Base-by-base conservation (phyloP, 2,329 filamentous ascomycete genomes). In the Fusarium brevicatenulatum region DNA sequence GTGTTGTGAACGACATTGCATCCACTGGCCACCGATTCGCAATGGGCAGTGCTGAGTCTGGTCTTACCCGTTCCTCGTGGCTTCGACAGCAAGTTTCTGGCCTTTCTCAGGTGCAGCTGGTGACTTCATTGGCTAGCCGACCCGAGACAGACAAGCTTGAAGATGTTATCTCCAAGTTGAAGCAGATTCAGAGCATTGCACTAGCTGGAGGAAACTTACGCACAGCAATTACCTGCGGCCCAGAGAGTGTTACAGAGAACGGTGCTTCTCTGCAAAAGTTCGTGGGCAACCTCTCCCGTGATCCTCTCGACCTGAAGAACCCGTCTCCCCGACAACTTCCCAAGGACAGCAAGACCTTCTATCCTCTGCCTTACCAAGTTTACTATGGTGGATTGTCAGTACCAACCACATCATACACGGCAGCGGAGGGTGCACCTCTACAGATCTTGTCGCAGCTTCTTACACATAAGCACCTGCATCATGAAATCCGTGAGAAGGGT, bases 401-500 rank as follows among this genome's bases (percentile, higher is more conserved):
- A 19, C 91, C 93, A 11, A 97, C 95, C 1, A 92, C 93, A 1
- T 93, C 95, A 0, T 99, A 98, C 82, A 91, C 90, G 7, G 90
- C 93, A 47, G 81, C 91, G 0, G 88, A 92, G 58, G 91, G 93
- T 44, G 94, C 96, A 3, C 89, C 95, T 1, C 90, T 98, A 21
- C 94, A 95, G 77, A 92, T 98, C 44, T 90, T 99, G 28, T 91
- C 95, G 18, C 94, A 98, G 80, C 90, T 99, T 23, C 89, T 99
- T 37, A 98, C 95, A 1, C 95, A 99, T 84, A 98, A 97, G 82
- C 93, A 98, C 79, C 87, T 99, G 34, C 96, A 99, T 80, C 95
- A 97, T 75, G 96, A 98, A 82, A 98, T 99, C 74, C 93, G 96
- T 62, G 96, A 99, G 80, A 98, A 98, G 83, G 96, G 96, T 37